These are phyloP conservation scores for Hymenoscyphus scutula DNA, from an alignment of 2,329 filamentous ascomycete genomes.

Conservation along the genomic window DNA sequence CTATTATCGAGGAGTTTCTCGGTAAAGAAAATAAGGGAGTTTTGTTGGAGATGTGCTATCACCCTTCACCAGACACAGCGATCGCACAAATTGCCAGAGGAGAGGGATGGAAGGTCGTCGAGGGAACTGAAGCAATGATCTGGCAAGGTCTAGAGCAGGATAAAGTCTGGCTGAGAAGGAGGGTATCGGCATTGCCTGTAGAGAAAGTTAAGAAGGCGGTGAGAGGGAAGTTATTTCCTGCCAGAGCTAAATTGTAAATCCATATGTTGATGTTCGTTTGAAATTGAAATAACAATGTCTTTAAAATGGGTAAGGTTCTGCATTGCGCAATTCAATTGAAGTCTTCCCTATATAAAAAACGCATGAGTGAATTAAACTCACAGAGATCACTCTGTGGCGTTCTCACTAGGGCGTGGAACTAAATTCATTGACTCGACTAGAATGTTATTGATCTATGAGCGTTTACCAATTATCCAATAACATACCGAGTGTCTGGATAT, in stretches of 20 bases:
- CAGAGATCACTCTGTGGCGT: too few relatives aligned
- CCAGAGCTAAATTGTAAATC: conserved; percentile 4
- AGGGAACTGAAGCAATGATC: conserved; percentile 34
- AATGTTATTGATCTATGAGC: too few relatives aligned
- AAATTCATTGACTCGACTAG: too few relatives aligned
- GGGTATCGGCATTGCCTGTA: conserved; percentile 57
- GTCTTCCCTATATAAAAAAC: too few relatives aligned
- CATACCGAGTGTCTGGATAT: too few relatives aligned
- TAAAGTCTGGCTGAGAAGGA: conserved; percentile 53
- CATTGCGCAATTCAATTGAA: too few relatives aligned
- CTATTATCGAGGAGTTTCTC: conserved; percentile 39
- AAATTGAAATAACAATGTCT: too few relatives aligned
- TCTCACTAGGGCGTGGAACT: too few relatives aligned
- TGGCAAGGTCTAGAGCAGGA: conserved; percentile 36
- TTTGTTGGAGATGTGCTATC: conserved; percentile 36
- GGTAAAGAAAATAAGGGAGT: conserved; percentile 36
- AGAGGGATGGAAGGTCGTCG: conserved; percentile 30
- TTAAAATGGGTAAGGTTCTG: too few relatives aligned
- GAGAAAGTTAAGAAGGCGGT: conserved; percentile 55
- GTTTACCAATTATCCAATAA: too few relatives aligned
- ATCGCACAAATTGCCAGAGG: conserved; percentile 23
- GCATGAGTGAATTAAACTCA: too few relatives aligned
- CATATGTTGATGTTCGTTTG: too few relatives aligned
- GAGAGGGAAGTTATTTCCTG: conserved; percentile 24
- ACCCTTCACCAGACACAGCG: conserved; percentile 30